These are phyloP conservation scores for Fibroporia radiculosa DNA, from an alignment of 768 basidiomycete genomes.

Conservation along the genomic window DNA sequence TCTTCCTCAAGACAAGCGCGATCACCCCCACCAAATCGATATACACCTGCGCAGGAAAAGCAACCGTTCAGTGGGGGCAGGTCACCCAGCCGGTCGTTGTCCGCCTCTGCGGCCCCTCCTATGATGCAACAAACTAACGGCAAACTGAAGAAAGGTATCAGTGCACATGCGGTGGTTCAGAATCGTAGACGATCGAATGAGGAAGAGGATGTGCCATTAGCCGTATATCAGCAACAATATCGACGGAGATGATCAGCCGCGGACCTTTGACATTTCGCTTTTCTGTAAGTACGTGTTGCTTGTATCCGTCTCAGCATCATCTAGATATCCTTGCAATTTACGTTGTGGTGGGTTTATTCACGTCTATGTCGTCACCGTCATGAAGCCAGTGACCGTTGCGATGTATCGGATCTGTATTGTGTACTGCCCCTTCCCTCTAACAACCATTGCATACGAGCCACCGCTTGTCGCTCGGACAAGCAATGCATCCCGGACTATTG, in stretches of 20 bases:
- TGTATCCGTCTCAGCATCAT: constrained; percentile 9
- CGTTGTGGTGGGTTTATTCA: constrained; percentile 7
- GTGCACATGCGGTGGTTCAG: constrained; percentile 50
- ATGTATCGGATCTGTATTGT: neutral
- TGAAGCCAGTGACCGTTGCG: neutral
- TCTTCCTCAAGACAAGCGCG: constrained; percentile 35
- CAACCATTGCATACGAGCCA: neutral
- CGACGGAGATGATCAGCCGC: constrained; percentile 39
- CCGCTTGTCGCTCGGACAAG: neutral
- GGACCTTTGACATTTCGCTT: neutral
- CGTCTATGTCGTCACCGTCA: neutral
- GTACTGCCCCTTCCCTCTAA: neutral
- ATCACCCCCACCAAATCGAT: constrained; percentile 45
- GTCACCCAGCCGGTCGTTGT: constrained; percentile 58
- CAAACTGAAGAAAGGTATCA: constrained; percentile 52
- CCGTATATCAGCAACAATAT: constrained; percentile 67
- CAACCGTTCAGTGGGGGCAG: constrained; percentile 25
- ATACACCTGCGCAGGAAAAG: constrained; percentile 25
- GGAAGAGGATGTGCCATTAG: constrained; percentile 77
- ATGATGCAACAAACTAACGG: constrained; percentile 36
- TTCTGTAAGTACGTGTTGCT: constrained; percentile 1
- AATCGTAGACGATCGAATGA: constrained; percentile 41
- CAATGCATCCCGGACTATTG: neutral
- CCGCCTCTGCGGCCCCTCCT: constrained; percentile 38
- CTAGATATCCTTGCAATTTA: constrained; percentile 23